Evolutionary conservation across 2,329 filamentous ascomycete genomes (phyloP), one percentile per base, ranked within the genome.

Genomic region (Aspergillus tubingensis): DNA sequence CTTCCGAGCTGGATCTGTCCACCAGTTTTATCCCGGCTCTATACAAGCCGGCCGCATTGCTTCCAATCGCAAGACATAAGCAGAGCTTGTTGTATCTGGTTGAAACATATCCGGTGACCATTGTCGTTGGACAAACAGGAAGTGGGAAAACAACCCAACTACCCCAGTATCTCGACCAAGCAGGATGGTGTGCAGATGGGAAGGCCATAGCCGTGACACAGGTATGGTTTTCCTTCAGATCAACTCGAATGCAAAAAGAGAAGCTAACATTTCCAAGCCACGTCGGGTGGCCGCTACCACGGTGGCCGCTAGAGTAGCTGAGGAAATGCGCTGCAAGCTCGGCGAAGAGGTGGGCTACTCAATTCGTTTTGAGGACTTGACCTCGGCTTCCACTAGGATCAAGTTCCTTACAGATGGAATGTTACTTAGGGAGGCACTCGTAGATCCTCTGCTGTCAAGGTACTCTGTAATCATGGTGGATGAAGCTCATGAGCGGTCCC

Each of bases 401-500:
- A 97, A 99, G 74, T 98, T 98, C 72, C 80, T 98, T 64, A 99
- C 94, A 0, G 95, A 99, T 78, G 94, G 94, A 0, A 82, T 99
- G 52, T 83, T 99, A 32, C 86, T 99, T 56, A 84, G 94, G 69
- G 95, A 99, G 77, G 95, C 94, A 27, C 83, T 99, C 4, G 91
- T 97, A 3, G 95, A 99, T 75, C 95, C 95, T 11, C 79, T 98
- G 3, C 79, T 99, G 38, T 95, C 91, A 19, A 86, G 92, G 10
- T 99, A 99, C 74, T 96, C 92, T 0, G 90, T 96, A 48, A 91
- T 99, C 68, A 97, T 99, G 92, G 90, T 99, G 7, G 95, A 99
- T 72, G 94, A 98, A 77, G 95, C 94, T 6, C 95, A 99, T 73
- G 94, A 98, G 77, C 85, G 95, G 57, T 96, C 92, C 52, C 85